These are phyloP conservation scores for Pleurotus pulmonarius DNA, from an alignment of 768 basidiomycete genomes.

Conservation along the genomic window DNA sequence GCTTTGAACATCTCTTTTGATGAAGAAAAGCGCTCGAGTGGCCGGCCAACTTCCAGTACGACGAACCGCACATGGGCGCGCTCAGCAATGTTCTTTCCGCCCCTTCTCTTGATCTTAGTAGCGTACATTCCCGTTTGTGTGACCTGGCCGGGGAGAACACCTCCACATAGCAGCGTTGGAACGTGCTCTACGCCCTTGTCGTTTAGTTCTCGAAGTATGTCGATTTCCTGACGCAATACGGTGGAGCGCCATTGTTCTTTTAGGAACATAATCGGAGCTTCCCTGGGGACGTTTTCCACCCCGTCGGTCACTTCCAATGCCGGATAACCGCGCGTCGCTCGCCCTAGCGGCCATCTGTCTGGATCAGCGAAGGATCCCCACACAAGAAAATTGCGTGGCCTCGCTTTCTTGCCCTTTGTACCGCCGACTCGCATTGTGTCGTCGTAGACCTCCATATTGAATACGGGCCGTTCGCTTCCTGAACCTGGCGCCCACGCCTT, in stretches of 20 bases:
- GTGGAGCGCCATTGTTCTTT: conserved; percentile 24
- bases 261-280: conserved; percentile 14
- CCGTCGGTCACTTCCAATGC: conserved; percentile 11
- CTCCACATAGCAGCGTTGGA: conserved; percentile 23
- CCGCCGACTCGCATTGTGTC: not conserved
- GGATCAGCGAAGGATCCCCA: not conserved
- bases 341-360: conserved; percentile 9
- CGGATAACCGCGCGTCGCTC: conserved; percentile 16
- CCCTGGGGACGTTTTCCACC: not conserved
- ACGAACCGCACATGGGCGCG: not conserved
- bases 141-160: conserved; percentile 18
- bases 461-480: not conserved
- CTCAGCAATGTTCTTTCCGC: not conserved
- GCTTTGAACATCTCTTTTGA: conserved; percentile 7
- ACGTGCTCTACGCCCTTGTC: conserved; percentile 15
- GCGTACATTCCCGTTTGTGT: conserved; percentile 9
- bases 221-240: conserved; percentile 13
- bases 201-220: conserved; percentile 15
- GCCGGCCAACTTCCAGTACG: not conserved
- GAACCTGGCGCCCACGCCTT: not conserved
- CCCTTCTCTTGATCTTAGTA: conserved; percentile 9
- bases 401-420: no score
- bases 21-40: not conserved
- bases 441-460: not conserved
- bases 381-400: not conserved